phyloP scores from a whole-genome alignment of 192 early-diverging fungal genomes.

The Linnemannia hyalina region DNA sequence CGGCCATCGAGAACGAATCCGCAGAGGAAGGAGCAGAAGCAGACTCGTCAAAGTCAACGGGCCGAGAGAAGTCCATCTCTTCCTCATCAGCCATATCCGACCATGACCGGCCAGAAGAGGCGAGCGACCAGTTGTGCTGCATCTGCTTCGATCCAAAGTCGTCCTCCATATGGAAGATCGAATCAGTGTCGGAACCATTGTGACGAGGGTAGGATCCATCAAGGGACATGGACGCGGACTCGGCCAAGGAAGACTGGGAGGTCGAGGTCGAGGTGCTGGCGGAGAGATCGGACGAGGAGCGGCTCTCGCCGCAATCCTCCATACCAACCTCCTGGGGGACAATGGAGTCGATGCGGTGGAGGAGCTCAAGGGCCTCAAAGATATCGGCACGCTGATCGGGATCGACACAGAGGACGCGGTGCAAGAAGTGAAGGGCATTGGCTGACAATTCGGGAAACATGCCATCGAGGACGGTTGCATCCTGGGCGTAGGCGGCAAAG shows the following conservation, averaged over 20 bases:
- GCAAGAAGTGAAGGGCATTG: conserved; percentile 57
- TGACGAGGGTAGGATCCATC: conserved; percentile 7
- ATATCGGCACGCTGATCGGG: conserved; percentile 60
- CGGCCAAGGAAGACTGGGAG: conserved; percentile 17
- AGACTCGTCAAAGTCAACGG: conserved; percentile 36
- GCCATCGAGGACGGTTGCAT: conserved; percentile 63
- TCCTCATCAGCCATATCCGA: conserved; percentile 54
- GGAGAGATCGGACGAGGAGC: conserved; percentile 6
- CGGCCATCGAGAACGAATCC: conserved; percentile 20
- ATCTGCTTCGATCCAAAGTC: conserved; percentile 30
- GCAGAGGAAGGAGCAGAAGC: not conserved
- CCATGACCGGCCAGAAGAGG: conserved; percentile 39
- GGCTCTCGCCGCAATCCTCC: conserved; percentile 40
- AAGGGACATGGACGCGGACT: conserved; percentile 20
- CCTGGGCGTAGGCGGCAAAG: conserved; percentile 64
- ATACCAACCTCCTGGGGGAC: conserved; percentile 26
- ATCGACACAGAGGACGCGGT: conserved; percentile 58
- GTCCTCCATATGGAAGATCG: conserved; percentile 54
- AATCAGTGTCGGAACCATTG: conserved; percentile 15
- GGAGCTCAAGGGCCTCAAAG: conserved; percentile 49
- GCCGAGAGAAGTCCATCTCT: conserved; percentile 52
- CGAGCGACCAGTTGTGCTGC: conserved; percentile 29
- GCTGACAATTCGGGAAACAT: conserved; percentile 69
- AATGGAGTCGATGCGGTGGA: conserved; percentile 42
- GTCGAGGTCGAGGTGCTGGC: conserved; percentile 5